phyloP scores from a whole-genome alignment of 805 yeast genomes.

The Candida manassasensis region DNA sequence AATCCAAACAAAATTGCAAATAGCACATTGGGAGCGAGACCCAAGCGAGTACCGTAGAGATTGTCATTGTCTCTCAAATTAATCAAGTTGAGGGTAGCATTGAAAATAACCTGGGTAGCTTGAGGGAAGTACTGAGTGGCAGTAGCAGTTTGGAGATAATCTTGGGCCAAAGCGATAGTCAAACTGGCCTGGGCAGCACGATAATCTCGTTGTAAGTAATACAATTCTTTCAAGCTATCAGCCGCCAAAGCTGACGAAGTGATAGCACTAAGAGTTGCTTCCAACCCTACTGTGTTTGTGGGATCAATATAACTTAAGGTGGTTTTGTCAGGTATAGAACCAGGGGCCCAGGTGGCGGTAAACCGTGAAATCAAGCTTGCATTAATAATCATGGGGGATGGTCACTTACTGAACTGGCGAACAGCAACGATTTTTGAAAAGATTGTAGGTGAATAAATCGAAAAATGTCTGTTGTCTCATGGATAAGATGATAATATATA shows the following conservation, averaged over 20 bases:
- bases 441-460: too few relatives aligned
- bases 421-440: too few relatives aligned
- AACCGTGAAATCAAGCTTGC: not conserved
- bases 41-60: slow-evolving; percentile 40
- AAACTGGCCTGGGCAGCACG: slow-evolving; percentile 32
- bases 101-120: slow-evolving; percentile 16
- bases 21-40: slow-evolving; percentile 52
- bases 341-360: slow-evolving; percentile 11
- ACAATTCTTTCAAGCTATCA: slow-evolving; percentile 13
- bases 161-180: slow-evolving; percentile 22
- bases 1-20: slow-evolving; percentile 53
- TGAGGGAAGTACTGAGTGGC: slow-evolving; percentile 13
- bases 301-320: slow-evolving; percentile 20
- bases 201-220: slow-evolving; percentile 15
- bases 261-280: slow-evolving; percentile 7
- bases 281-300: slow-evolving; percentile 17
- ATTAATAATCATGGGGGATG: slow-evolving; percentile 1
- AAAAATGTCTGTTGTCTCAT: too few relatives aligned
- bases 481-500: too few relatives aligned
- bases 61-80: slow-evolving; percentile 12
- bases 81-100: slow-evolving; percentile 17
- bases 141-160: slow-evolving; percentile 33
- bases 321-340: slow-evolving; percentile 18
- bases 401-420: too few relatives aligned
- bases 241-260: slow-evolving; percentile 16